A percentile compares a stretch with the other conserved stretches of the same genome.
These are phyloP conservation scores for Canariomyces notabilis DNA, from an alignment of 2,329 filamentous ascomycete species.

Conservation along the genomic window DNA sequence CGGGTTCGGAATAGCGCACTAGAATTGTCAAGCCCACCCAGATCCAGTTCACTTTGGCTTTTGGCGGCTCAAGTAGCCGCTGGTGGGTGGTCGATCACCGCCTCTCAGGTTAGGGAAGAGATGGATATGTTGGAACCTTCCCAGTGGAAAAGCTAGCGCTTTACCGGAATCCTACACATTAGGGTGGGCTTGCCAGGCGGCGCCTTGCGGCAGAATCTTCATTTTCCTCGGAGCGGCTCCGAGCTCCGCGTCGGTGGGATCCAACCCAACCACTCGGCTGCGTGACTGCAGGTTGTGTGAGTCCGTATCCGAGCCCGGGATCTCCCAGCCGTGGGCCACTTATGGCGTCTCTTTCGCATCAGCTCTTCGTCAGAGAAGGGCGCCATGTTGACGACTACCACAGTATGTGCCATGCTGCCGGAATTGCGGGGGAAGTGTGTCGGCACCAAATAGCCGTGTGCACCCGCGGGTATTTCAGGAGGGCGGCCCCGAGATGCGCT, in stretches of 20 bases:
- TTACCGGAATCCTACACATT: no score
- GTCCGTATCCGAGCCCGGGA: conserved; percentile 1
- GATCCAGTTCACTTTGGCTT: no score
- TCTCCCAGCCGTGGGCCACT: background rate
- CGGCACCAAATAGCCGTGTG: conserved; percentile 12
- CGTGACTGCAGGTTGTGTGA: conserved; percentile 7
- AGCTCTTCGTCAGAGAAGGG: conserved; percentile 12
- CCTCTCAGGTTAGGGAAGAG: no score
- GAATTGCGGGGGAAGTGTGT: conserved; percentile 17
- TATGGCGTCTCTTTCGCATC: background rate
- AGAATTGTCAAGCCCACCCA: no score
- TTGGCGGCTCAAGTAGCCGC: no score
- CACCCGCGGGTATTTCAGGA: conserved; percentile 18
- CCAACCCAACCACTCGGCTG: conserved; percentile 3
- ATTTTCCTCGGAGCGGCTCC: conserved; percentile 7
- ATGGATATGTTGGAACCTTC: no score
- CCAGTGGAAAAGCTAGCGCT: no score
- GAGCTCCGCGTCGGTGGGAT: conserved; percentile 8
- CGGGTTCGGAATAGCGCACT: no score
- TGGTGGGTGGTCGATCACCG: no score
- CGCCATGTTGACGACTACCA: background rate
- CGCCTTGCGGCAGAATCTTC: conserved; percentile 1
- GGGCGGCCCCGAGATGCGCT: background rate
- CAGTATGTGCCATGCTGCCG: conserved; percentile 2
- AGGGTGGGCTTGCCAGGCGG: no score